Percentiles rank a stretch among this genome's conserved stretches.
phyloP scores from a whole-genome alignment of 2,329 filamentous ascomycete genomes.

The Talaromyces atroroseus region DNA sequence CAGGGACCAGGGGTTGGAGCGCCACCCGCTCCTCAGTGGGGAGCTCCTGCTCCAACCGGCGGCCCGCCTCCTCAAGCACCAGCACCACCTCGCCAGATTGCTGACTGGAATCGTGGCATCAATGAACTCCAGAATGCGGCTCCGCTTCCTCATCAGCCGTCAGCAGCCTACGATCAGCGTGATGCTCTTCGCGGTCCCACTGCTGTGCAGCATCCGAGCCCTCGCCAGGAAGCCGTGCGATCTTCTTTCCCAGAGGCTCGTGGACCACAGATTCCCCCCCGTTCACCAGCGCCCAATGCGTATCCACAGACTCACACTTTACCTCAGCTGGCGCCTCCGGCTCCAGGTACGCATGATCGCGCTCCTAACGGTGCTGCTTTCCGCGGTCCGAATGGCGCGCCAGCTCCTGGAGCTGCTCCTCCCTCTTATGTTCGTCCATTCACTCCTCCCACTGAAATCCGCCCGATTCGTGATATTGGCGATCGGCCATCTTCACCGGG shows the following conservation, averaged over 20 bases:
- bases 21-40: slow-evolving; percentile 85
- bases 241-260: slow-evolving; percentile 63
- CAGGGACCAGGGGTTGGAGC: slow-evolving; percentile 76
- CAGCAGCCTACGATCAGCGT: slow-evolving; percentile 76
- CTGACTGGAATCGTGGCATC: slow-evolving; percentile 61
- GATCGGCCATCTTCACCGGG: slow-evolving; percentile 88
- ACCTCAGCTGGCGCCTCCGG: slow-evolving; percentile 46
- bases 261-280: slow-evolving; percentile 49
- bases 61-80: slow-evolving; percentile 51
- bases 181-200: slow-evolving; percentile 69
- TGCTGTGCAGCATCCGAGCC: slow-evolving; percentile 68
- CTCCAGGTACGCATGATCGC: slow-evolving; percentile 38
- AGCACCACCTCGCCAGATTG: slow-evolving; percentile 58
- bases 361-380: slow-evolving; percentile 25
- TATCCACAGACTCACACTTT: slow-evolving; percentile 48
- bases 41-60: slow-evolving; percentile 57
- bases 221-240: slow-evolving; percentile 66
- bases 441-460: slow-evolving; percentile 78
- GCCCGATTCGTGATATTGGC: slow-evolving; percentile 64
- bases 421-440: slow-evolving; percentile 69
- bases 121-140: slow-evolving; percentile 66
- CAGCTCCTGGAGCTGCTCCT: slow-evolving; percentile 49
- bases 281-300: slow-evolving; percentile 51
- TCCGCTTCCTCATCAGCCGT: slow-evolving; percentile 49
- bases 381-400: slow-evolving; percentile 48